Percentiles rank a stretch among this genome's conserved stretches.
Evolutionary conservation across 192 early-diverging fungal genomes (phyloP).

Genomic region (Jimgerdemannia lactiflua): DNA sequence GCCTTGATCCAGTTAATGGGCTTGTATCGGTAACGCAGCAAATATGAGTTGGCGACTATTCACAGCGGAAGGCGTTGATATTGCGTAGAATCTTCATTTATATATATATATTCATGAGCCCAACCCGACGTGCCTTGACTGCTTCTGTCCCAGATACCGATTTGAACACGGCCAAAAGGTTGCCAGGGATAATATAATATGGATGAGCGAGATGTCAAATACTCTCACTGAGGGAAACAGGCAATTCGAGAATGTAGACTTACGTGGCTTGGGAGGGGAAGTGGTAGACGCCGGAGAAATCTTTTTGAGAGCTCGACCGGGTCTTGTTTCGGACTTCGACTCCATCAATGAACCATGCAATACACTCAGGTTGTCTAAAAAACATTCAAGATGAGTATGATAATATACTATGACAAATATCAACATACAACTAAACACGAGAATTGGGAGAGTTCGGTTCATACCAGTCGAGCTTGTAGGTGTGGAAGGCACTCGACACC

Average conservation of each 20-base stretch:
- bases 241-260: too few relatives aligned
- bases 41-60: too few relatives aligned
- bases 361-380: constrained; percentile 30
- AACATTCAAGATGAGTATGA: neutral
- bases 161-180: constrained; percentile 34
- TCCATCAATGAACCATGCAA: constrained; percentile 48
- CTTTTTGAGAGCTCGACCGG: too few relatives aligned
- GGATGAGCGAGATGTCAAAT: too few relatives aligned
- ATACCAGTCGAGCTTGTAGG: constrained; percentile 47
- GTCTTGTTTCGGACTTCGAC: constrained; percentile 29
- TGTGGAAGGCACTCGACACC: constrained; percentile 29
- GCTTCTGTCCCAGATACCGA: constrained; percentile 56
- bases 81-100: too few relatives aligned
- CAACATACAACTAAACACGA: too few relatives aligned
- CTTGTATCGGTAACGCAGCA: too few relatives aligned
- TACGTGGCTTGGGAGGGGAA: constrained; percentile 41
- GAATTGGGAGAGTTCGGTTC: too few relatives aligned
- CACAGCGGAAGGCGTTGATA: too few relatives aligned
- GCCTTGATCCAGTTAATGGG: too few relatives aligned
- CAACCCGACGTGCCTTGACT: constrained; percentile 28
- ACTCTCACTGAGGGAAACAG: too few relatives aligned
- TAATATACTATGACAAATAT: too few relatives aligned
- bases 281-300: constrained; percentile 17
- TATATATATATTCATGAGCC: constrained; percentile 19
- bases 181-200: constrained; percentile 6